Percentiles rank a stretch among this genome's conserved stretches.
These are phyloP conservation scores for Cupressus sempervirens DNA, from an alignment of 75 land plant species.

Conservation along the genomic window DNA sequence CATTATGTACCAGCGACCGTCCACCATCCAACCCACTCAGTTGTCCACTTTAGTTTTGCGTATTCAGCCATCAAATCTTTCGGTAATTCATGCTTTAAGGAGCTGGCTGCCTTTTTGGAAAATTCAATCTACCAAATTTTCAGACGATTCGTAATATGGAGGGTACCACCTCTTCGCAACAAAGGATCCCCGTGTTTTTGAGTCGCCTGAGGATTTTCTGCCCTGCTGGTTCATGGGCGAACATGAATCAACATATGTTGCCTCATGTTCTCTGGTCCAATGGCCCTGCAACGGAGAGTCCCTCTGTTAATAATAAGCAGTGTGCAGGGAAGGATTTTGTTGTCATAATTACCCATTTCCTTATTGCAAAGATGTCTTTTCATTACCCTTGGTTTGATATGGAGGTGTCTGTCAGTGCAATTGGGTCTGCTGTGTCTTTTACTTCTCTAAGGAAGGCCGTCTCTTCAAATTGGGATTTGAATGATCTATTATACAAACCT, in stretches of 20 bases:
- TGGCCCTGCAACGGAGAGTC: slow-evolving; percentile 66
- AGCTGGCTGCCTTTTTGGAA: no score
- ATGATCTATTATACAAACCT: no score
- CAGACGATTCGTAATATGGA: no score
- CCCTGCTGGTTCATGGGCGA: slow-evolving; percentile 57
- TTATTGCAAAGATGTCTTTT: slow-evolving; percentile 58
- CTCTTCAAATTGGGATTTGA: no score
- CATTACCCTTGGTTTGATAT: slow-evolving; percentile 46
- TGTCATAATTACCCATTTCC: slow-evolving; percentile 34
- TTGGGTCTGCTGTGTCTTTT: background rate
- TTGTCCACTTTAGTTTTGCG: no score
- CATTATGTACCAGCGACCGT: no score
- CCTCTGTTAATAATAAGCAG: slow-evolving; percentile 69
- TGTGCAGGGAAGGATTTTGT: slow-evolving; percentile 86
- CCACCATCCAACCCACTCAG: no score
- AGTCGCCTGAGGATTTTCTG: slow-evolving; percentile 44
- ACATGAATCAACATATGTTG: slow-evolving; percentile 49
- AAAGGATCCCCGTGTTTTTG: slow-evolving; percentile 62
- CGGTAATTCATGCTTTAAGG: no score
- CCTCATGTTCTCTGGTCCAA: slow-evolving; percentile 79
- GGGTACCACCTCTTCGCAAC: slow-evolving; percentile 73
- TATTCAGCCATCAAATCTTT: no score
- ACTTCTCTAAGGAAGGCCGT: background rate
- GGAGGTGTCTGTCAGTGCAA: slow-evolving; percentile 3
- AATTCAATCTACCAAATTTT: no score